Evolutionary conservation across 495 filamentous ascomycete genomes (phyloP).

Genomic region (Penicillium coprophilum): DNA sequence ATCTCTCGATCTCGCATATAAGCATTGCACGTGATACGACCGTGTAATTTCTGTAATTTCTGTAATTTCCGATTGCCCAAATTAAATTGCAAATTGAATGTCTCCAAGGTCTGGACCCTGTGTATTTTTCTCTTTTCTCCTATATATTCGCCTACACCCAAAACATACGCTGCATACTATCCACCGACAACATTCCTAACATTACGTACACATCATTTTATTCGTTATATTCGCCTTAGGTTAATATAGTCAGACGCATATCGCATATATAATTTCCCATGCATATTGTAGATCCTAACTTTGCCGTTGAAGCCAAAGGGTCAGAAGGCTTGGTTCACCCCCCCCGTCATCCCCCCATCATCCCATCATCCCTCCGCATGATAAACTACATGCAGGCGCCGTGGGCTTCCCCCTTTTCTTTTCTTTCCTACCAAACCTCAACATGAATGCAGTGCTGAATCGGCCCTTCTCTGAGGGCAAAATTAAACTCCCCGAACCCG

Average conservation of each 20-base stretch:
- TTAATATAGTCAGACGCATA: not conserved
- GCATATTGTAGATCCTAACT: constrained; percentile 5
- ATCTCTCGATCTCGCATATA: not conserved
- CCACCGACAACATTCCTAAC: not conserved
- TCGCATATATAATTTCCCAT: not conserved
- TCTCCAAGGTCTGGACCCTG: constrained; percentile 2
- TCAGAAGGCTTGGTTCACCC: constrained; percentile 14
- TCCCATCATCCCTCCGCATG: constrained; percentile 13
- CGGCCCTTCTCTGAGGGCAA: constrained; percentile 30
- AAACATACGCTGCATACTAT: no score
- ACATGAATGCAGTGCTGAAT: constrained; percentile 29
- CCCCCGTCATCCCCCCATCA: constrained; percentile 9
- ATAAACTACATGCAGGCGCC: constrained; percentile 13
- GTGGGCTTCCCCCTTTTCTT: constrained; percentile 24
- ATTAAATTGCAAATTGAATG: not conserved
- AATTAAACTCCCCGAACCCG: constrained; percentile 33
- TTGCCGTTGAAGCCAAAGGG: not conserved
- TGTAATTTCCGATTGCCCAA: not conserved
- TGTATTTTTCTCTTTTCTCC: not conserved
- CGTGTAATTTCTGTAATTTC: not conserved
- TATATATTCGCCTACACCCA: not conserved
- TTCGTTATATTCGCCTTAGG: constrained; percentile 5
- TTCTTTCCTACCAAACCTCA: constrained; percentile 9
- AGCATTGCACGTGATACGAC: not conserved
- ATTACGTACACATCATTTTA: not conserved